phyloP scores from a whole-genome alignment of 2,329 filamentous ascomycete genomes.

The Sarocladiaceae sp. region DNA sequence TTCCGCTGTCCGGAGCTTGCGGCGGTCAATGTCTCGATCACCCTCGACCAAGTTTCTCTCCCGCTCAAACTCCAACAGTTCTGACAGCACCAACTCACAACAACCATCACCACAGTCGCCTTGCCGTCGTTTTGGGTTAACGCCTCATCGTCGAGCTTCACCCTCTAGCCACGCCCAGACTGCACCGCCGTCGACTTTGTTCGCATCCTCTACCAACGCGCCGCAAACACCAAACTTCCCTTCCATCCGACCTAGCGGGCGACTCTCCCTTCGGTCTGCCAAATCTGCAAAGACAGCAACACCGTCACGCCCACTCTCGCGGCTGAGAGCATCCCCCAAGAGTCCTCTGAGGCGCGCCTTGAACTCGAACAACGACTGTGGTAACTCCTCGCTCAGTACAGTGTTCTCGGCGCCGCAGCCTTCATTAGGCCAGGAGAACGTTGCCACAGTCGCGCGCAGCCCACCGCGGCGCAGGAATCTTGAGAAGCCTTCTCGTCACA shows the following conservation, averaged over 20 bases:
- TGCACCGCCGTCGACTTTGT: slow-evolving; percentile 28
- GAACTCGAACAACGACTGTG: slow-evolving; percentile 64
- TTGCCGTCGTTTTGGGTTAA: slow-evolving; percentile 38
- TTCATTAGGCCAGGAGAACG: slow-evolving; percentile 40
- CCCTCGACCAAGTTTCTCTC: slow-evolving; percentile 75
- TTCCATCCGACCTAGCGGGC: slow-evolving; percentile 62
- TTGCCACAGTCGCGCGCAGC: slow-evolving; percentile 30
- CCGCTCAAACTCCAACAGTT: slow-evolving; percentile 42
- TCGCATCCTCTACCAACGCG: slow-evolving; percentile 22
- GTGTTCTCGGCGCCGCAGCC: slow-evolving; percentile 29
- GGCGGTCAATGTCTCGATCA: slow-evolving; percentile 87
- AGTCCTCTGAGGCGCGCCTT: slow-evolving; percentile 79
- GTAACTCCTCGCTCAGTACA: slow-evolving; percentile 59
- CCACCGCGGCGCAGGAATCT: slow-evolving; percentile 17
- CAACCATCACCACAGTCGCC: slow-evolving; percentile 46
- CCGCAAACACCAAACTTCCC: slow-evolving; percentile 51
- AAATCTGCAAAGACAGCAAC: slow-evolving; percentile 54
- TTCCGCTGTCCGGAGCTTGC: slow-evolving; percentile 74
- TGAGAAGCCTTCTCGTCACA: slow-evolving; percentile 49
- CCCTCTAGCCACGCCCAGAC: slow-evolving; percentile 26
- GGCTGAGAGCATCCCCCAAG: slow-evolving; percentile 68
- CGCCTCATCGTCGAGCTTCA: slow-evolving; percentile 28
- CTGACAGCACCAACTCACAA: slow-evolving; percentile 35
- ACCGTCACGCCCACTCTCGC: slow-evolving; percentile 51
- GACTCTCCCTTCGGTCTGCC: slow-evolving; percentile 61